Evolutionary conservation across 2,329 filamentous ascomycete genomes (phyloP), one percentile per base, ranked within the genome.

Genomic region (Periconia macrospinosa): DNA sequence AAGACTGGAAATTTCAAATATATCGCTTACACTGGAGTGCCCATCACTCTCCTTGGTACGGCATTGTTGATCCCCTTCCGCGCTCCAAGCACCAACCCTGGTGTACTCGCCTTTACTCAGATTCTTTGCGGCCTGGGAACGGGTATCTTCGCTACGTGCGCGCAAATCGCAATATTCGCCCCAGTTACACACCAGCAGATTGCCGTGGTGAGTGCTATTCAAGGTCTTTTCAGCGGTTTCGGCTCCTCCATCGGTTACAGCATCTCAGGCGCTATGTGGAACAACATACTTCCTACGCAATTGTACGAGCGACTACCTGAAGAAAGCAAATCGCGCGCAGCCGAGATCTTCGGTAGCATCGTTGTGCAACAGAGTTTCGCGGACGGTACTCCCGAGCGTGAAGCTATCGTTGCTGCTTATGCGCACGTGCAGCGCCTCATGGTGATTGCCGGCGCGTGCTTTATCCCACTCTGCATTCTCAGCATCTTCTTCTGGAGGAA

Each of bases 151-250:
- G 55, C 59, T n/a, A 67, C 62, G 9, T 69, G 67, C 30, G 64
- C 57, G 45, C 59, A 68, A 20, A 60, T 70, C 42, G 67, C 66
- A 6, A 57, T 68, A 45, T 65, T 68, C 61, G 62, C 60, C 0
- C 61, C 63, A 1, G 65, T 68, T 18, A 65, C 63, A 1, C 67
- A 70, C 23, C 66, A 70, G 44, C 60, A 70, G 41, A 56, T 70
- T 2, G 67, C 67, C 1, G 62, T 53, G 7, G 52, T 69, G 2
- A 60, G 48, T 14, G 67, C 67, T 0, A 76, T 89, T 52, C 78
- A 85, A 51, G 78, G 82, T 18, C 79, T 89, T 6, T 83, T 85
- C 35, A 79, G 82, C 58, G 20, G 20, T 19, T 33, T 49, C 20
- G 47, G 47, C 13, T 30, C 47, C 18, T 30, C 20, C 14, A 35